Conservation (phyloP, 2,329 filamentous ascomycete genomes). For the Neocucurbitaria cava region DNA sequence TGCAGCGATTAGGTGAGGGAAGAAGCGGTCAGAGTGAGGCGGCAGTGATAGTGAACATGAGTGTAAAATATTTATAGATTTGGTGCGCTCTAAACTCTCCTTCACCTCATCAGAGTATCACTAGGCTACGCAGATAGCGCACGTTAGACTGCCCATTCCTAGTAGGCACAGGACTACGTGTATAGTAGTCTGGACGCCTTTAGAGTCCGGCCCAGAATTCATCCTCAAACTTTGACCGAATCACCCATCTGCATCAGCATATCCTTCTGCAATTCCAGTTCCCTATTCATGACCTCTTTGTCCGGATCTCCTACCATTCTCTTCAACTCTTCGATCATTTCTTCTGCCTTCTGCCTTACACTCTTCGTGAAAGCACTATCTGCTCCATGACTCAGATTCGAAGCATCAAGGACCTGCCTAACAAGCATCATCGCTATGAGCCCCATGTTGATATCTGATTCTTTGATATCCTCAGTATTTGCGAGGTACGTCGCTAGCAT, state of each 20-base stretch:
- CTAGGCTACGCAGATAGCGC: neutral
- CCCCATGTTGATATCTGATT: constrained; percentile 49
- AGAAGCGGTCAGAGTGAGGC: constrained; percentile 3
- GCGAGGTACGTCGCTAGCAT: constrained; percentile 46
- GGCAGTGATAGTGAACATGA: constrained; percentile 11
- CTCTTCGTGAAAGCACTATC: constrained; percentile 51
- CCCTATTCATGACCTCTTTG: constrained; percentile 27
- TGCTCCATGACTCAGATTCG: constrained; percentile 53
- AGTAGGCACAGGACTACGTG: neutral
- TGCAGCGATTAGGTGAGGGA: constrained; percentile 9
- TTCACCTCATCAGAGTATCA: constrained; percentile 1
- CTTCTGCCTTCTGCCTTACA: constrained; percentile 48
- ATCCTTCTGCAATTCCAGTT: constrained; percentile 36
- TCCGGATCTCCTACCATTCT: constrained; percentile 29
- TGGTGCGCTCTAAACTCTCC: constrained; percentile 1
- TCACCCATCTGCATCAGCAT: constrained; percentile 41
- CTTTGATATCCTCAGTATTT: constrained; percentile 30
- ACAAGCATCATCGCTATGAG: constrained; percentile 54
- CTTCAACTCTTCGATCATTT: constrained; percentile 34
- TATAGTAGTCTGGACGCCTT: neutral
- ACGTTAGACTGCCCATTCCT: neutral
- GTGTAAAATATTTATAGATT: neutral
- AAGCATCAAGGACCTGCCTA: constrained; percentile 49
- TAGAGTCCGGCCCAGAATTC: no score
- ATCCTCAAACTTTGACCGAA: constrained; percentile 18